Conservation (phyloP, 1,284 basidiomycete genomes). For the Melampsora americana region DNA sequence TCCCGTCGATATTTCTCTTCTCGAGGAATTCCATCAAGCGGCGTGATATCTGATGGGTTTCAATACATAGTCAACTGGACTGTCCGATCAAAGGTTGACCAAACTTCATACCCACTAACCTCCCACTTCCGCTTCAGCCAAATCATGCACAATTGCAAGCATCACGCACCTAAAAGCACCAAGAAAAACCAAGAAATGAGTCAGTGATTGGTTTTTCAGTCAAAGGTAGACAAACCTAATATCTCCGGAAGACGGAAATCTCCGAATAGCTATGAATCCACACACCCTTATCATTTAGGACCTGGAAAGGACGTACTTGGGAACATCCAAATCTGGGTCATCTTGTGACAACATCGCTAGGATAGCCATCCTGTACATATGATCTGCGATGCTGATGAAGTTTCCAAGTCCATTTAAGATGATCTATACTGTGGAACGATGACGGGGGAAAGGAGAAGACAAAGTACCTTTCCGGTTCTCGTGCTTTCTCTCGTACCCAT, state of each 20-base stretch:
- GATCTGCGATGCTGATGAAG: conserved; percentile 23
- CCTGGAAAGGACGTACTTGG: conserved; percentile 13
- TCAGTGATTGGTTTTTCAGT: too few relatives aligned
- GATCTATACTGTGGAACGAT: not conserved
- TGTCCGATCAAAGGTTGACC: not conserved
- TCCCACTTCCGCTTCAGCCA: conserved; percentile 34
- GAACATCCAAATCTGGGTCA: conserved; percentile 18
- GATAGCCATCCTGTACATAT: conserved; percentile 42
- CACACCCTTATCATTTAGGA: not conserved
- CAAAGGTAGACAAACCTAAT: too few relatives aligned
- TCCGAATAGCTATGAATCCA: too few relatives aligned
- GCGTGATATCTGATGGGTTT: conserved; percentile 19
- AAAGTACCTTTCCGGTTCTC: conserved; percentile 24
- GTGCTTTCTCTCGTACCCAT: conserved; percentile 18
- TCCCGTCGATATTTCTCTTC: conserved; percentile 30
- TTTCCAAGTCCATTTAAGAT: not conserved
- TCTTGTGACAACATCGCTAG: conserved; percentile 33
- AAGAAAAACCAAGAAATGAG: not conserved
- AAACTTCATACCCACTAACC: conserved; percentile 9
- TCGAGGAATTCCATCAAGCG: conserved; percentile 26
- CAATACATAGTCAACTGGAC: too few relatives aligned
- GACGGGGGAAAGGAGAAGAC: not conserved
- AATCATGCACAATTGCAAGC: conserved; percentile 32
- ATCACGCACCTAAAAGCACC: conserved; percentile 27
- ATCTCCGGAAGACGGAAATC: too few relatives aligned